Conservation (phyloP, 306 rosid genomes). For the Gastrolobium bilobum region DNA sequence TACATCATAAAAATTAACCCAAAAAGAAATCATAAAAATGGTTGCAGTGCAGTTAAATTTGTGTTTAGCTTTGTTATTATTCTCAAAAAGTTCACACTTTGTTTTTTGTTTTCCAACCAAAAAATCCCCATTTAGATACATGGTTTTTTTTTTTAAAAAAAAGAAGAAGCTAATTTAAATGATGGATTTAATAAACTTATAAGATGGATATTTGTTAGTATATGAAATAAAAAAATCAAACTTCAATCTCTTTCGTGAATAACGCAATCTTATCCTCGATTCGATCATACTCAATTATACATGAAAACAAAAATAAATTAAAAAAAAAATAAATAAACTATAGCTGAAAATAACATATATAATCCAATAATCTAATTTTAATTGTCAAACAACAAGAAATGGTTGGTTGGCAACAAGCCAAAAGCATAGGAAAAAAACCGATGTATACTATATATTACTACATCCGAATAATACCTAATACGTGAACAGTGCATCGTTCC, state of each 20-base stretch:
- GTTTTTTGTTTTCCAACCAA: neutral
- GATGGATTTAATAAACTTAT: neutral
- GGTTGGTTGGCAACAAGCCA: slow-evolving; percentile 42
- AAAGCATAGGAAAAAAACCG: neutral
- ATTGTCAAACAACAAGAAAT: slow-evolving; percentile 19
- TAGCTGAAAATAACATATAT: neutral
- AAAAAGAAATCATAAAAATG: neutral
- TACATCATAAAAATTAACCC: neutral
- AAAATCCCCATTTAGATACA: neutral
- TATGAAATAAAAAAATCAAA: neutral
- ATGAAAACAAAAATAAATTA: neutral
- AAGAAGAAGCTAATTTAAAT: neutral
- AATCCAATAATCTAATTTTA: slow-evolving; percentile 25
- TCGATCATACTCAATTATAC: slow-evolving; percentile 17
- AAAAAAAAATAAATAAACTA: neutral
- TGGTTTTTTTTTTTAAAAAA: neutral
- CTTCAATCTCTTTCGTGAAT: slow-evolving; percentile 37
- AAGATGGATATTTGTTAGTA: neutral
- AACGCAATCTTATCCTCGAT: slow-evolving; percentile 22
- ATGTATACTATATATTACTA: neutral
- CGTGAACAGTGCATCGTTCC: neutral
- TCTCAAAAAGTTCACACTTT: neutral
- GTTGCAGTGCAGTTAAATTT: slow-evolving; percentile 1
- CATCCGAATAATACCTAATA: neutral
- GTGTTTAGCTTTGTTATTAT: neutral